Conservation (phyloP, 306 rosid genomes). For the Citrullus amarus region DNA sequence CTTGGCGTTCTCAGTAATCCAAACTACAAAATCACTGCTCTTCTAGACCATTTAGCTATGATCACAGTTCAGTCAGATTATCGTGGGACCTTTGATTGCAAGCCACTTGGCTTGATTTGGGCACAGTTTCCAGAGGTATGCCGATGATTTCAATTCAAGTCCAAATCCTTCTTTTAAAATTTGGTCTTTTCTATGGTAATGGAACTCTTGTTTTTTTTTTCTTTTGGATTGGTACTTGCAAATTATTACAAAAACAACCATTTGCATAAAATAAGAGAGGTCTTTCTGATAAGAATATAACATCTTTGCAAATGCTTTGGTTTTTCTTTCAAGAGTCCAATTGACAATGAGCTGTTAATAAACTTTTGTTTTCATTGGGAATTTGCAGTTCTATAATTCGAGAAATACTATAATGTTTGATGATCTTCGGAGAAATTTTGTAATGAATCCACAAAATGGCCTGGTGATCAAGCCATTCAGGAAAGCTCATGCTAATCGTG, state of each 20-base stretch:
- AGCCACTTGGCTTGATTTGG: slow-evolving; percentile 96
- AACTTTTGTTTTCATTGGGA: slow-evolving; percentile 10
- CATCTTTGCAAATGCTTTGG: not conserved
- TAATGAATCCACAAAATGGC: slow-evolving; percentile 96
- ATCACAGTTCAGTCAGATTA: slow-evolving; percentile 73
- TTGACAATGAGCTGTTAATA: not conserved
- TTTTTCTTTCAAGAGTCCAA: not conserved
- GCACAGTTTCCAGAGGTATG: slow-evolving; percentile 84
- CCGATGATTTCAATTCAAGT: not conserved
- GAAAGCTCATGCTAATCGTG: slow-evolving; percentile 90
- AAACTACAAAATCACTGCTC: slow-evolving; percentile 86
- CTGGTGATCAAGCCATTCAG: slow-evolving; percentile 83
- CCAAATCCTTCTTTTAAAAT: not conserved
- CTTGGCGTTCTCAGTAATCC: slow-evolving; percentile 90
- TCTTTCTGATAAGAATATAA: too few species aligned
- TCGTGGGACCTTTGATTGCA: slow-evolving; percentile 90
- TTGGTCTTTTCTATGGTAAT: not conserved
- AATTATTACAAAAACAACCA: not conserved
- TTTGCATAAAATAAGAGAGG: too few species aligned
- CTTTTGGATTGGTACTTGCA: not conserved
- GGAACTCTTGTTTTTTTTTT: not conserved
- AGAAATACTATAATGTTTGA: slow-evolving; percentile 87
- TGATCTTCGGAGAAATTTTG: slow-evolving; percentile 83
- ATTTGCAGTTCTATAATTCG: slow-evolving; percentile 63
- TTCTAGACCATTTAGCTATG: slow-evolving; percentile 86